These are phyloP conservation scores for Omphalotus olearius DNA, from an alignment of 1,284 basidiomycete species.

Conservation along the genomic window DNA sequence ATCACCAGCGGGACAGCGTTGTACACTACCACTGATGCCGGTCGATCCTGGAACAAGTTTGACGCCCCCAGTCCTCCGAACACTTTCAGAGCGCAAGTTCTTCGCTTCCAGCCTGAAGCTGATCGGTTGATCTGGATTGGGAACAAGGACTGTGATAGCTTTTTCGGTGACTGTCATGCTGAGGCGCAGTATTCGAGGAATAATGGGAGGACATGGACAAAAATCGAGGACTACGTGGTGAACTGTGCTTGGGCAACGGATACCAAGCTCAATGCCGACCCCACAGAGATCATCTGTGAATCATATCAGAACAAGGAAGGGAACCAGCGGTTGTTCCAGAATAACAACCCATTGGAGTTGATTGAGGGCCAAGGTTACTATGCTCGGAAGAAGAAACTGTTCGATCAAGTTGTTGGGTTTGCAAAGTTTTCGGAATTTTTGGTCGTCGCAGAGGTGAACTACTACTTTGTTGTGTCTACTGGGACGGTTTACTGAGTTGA, in stretches of 20 bases:
- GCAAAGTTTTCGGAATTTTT: constrained; percentile 96
- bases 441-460: constrained; percentile 84
- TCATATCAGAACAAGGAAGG: constrained; percentile 82
- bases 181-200: constrained; percentile 72
- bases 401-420: constrained; percentile 89
- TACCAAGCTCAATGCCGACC: constrained; percentile 73
- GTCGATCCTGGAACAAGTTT: constrained; percentile 66
- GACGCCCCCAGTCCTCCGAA: constrained; percentile 73
- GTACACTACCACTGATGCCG: constrained; percentile 83
- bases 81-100: constrained; percentile 67
- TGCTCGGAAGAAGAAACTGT: constrained; percentile 67
- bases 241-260: constrained; percentile 94
- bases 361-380: constrained; percentile 81
- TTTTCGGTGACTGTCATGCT: constrained; percentile 54
- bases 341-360: constrained; percentile 73
- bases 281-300: constrained; percentile 90
- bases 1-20: constrained; percentile 68
- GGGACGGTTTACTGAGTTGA: constrained; percentile 9
- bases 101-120: constrained; percentile 87
- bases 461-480: constrained; percentile 17
- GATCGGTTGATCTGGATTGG: constrained; percentile 93
- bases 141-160: constrained; percentile 56
- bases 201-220: constrained; percentile 76
- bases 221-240: constrained; percentile 83
- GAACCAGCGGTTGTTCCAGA: constrained; percentile 57